Conservation (phyloP, 2,329 filamentous ascomycete genomes). For the Trichoderma cornu-damae region DNA sequence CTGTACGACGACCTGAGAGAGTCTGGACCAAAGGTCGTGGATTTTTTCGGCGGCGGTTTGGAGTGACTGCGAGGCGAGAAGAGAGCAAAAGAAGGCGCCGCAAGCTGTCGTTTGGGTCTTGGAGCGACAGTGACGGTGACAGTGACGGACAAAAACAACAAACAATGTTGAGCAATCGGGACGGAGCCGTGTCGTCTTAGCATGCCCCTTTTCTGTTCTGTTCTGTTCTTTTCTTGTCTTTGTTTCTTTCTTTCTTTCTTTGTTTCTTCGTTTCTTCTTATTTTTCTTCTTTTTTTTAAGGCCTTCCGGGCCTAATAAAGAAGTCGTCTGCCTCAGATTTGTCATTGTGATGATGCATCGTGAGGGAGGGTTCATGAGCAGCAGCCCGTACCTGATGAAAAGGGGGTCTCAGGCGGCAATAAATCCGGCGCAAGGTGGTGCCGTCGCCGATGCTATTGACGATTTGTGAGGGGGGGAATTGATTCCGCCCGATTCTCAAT, state of each 20-base stretch:
- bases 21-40: constrained; percentile 19
- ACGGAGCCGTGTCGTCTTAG: neutral
- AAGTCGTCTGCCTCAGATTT: neutral
- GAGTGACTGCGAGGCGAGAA: neutral
- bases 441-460: neutral
- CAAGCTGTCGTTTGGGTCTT: neutral
- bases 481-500: neutral
- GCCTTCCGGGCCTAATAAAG: neutral
- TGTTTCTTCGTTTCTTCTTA: no score
- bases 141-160: neutral
- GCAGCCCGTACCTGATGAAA: neutral
- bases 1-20: constrained; percentile 19
- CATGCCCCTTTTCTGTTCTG: neutral
- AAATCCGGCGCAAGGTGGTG: neutral
- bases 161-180: neutral
- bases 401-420: neutral
- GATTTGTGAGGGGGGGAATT: neutral
- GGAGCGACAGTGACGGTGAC: no score
- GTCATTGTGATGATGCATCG: neutral
- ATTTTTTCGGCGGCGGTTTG: constrained; percentile 23
- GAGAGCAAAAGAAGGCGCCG: neutral
- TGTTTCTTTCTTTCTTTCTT: no score
- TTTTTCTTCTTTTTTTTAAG: no score
- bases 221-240: no score
- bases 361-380: no score